Evolutionary conservation across 2,329 filamentous ascomycete genomes (phyloP), one percentile per base, ranked within the genome.

Genomic region (Scedosporium dehoogii): DNA sequence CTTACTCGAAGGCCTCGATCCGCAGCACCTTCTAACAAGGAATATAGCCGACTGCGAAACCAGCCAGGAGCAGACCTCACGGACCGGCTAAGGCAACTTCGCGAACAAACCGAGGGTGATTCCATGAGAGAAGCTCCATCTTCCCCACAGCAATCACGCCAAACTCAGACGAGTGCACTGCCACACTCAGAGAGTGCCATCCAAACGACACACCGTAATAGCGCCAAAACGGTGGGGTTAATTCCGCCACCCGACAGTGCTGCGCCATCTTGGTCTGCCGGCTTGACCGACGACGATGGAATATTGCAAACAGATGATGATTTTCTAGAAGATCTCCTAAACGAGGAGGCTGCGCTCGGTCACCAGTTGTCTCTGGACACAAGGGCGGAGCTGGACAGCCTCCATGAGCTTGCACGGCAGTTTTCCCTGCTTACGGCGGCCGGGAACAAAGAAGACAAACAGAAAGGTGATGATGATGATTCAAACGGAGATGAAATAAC

Each of bases 401-500:
- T 62, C 3, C 48, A 56, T 14, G 60, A 62, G 6, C 53, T 62
- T 10, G 51, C 60, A 41, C n/a, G 10, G 51, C 44, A 62, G 5
- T 62, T 62, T 42, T 58, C 60, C 16, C 48, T 44, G 14, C 60
- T 62, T 9, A 55, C 60, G 14, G 41, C 41, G 14, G 10, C 62
- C 3, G 62, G 46, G 0, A 51, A 48, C 4, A 23, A 64, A 62
- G 55, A 63, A 9, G 38, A 65, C n/a, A 44, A 63, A 5, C 57
- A 60, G 3, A 61, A 56, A 3, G 66, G 67, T 0, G 67, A 66
- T 2, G 70, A 72, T 0, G 72, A 78, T 59, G 73, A 82, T 66
- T 84, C 81, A 0, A 81, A 84, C n/a, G 77, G 77, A 1, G 80
- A 83, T 41, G 67, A 67, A 2, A 83, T 82, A 79, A 70, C 69